phyloP scores from a whole-genome alignment of 164 flowering plant genomes.

The Saururus chinensis region DNA sequence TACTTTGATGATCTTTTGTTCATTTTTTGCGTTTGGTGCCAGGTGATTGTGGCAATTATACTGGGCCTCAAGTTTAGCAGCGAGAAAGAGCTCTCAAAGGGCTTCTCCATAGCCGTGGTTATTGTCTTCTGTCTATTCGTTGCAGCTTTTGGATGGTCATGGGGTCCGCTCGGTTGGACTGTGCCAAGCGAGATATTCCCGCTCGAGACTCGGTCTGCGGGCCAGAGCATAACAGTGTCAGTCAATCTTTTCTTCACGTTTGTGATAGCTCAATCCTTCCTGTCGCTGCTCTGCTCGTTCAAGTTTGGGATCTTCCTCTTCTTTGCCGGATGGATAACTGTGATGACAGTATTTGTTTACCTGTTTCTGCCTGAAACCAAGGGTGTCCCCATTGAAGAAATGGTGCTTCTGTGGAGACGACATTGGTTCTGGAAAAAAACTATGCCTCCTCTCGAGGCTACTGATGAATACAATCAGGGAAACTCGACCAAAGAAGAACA shows the following conservation, averaged over 20 bases:
- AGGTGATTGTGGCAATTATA: slow-evolving; percentile 58
- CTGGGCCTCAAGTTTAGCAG: slow-evolving; percentile 61
- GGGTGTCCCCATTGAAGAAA: slow-evolving; percentile 54
- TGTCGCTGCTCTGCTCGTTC: slow-evolving; percentile 35
- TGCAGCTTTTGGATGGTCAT: slow-evolving; percentile 53
- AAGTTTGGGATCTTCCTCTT: slow-evolving; percentile 48
- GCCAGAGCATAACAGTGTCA: slow-evolving; percentile 48
- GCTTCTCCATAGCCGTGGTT: slow-evolving; percentile 58
- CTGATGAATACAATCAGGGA: background rate
- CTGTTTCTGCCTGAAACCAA: slow-evolving; percentile 52
- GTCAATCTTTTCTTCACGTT: slow-evolving; percentile 53
- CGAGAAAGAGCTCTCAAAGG: slow-evolving; percentile 40
- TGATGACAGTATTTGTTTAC: slow-evolving; percentile 46
- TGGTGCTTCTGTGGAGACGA: slow-evolving; percentile 44
- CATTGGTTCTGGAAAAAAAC: slow-evolving; percentile 59
- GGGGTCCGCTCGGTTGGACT: slow-evolving; percentile 61
- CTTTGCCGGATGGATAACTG: slow-evolving; percentile 49
- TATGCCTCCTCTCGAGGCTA: slow-evolving; percentile 13
- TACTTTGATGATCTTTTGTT: background rate
- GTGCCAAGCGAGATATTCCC: slow-evolving; percentile 58
- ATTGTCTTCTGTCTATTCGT: slow-evolving; percentile 67
- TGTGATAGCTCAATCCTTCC: slow-evolving; percentile 39
- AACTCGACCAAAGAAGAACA: background rate
- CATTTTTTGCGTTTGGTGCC: slow-evolving; percentile 6
- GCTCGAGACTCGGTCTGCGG: slow-evolving; percentile 43